These are phyloP conservation scores for Amoeboaphelidium protococcarum DNA, from an alignment of 371 early-diverging fungal genomes.

Conservation along the genomic window DNA sequence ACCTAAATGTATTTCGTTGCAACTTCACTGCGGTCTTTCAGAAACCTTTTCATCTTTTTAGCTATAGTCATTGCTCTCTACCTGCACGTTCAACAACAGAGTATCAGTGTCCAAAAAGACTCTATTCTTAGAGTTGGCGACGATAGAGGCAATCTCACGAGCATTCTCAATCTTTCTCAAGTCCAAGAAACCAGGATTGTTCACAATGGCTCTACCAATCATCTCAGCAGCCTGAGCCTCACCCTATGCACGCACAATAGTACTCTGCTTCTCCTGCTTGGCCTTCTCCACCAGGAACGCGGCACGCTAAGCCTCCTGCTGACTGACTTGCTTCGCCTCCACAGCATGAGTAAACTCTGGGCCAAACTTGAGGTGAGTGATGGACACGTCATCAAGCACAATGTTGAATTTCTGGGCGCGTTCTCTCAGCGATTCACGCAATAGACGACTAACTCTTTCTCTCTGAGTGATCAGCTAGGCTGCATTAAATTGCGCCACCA, in stretches of 20 bases:
- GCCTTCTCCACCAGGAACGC: slow-evolving; percentile 87
- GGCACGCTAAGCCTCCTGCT: slow-evolving; percentile 96
- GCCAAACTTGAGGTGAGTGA: slow-evolving; percentile 83
- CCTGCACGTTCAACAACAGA: slow-evolving; percentile 56
- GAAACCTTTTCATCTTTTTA: no score
- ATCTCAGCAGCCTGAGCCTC: slow-evolving; percentile 75
- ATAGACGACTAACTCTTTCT: slow-evolving; percentile 63
- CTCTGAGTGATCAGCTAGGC: slow-evolving; percentile 93
- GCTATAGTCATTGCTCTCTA: not conserved
- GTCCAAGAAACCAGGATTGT: slow-evolving; percentile 88
- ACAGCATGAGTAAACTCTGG: slow-evolving; percentile 89
- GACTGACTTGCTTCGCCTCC: slow-evolving; percentile 93
- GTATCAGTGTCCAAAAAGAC: slow-evolving; percentile 70
- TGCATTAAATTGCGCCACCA: slow-evolving; percentile 95
- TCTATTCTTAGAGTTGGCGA: slow-evolving; percentile 57
- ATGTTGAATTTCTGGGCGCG: slow-evolving; percentile 77
- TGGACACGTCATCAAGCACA: slow-evolving; percentile 84
- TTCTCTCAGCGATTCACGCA: slow-evolving; percentile 62
- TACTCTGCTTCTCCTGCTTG: slow-evolving; percentile 85
- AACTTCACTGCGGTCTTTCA: no score
- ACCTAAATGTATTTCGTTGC: no score
- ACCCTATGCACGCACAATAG: slow-evolving; percentile 87
- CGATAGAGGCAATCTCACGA: slow-evolving; percentile 64
- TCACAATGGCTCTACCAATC: slow-evolving; percentile 69
- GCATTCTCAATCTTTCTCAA: slow-evolving; percentile 85